These are phyloP conservation scores for Jamesozyma spencerorum DNA, from an alignment of 805 yeast genomes.

Conservation along the genomic window DNA sequence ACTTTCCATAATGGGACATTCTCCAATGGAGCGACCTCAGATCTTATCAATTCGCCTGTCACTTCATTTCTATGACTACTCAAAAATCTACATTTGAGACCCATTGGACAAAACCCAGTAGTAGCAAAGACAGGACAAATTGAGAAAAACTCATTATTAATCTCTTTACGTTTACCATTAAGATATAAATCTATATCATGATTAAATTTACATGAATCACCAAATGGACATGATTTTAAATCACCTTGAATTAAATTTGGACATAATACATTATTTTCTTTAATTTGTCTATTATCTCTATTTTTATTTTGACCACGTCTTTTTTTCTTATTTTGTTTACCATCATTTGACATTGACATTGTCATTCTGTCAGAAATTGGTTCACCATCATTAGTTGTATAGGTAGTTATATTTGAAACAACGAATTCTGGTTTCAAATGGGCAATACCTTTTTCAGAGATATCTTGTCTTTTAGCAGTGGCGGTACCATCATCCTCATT, in stretches of 20 bases:
- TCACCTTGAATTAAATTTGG: conserved; percentile 47
- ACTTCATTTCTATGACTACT: conserved; percentile 53
- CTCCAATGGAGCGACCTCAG: conserved; percentile 23
- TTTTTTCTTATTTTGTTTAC: conserved; percentile 35
- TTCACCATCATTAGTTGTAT: conserved; percentile 35
- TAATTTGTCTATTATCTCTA: conserved; percentile 62
- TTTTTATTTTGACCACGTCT: conserved; percentile 76
- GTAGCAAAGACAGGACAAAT: conserved; percentile 75
- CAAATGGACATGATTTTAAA: conserved; percentile 45
- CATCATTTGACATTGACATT: conserved; percentile 19
- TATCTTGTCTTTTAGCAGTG: conserved; percentile 16
- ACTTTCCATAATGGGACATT: conserved; percentile 24
- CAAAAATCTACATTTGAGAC: conserved; percentile 88
- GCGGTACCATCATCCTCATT: neutral
- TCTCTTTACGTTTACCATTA: conserved; percentile 56
- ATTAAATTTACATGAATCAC: conserved; percentile 65
- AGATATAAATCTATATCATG: conserved; percentile 69
- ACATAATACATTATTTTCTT: conserved; percentile 60
- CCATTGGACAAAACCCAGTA: conserved; percentile 86
- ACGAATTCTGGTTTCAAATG: conserved; percentile 65
- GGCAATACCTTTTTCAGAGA: conserved; percentile 51
- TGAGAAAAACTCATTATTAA: conserved; percentile 40
- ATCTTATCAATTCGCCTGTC: conserved; percentile 21
- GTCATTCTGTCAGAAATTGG: conserved; percentile 17
- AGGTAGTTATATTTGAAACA: conserved; percentile 23